phyloP scores from a whole-genome alignment of 495 filamentous ascomycete species.

The Penicillium simplicissimum region DNA sequence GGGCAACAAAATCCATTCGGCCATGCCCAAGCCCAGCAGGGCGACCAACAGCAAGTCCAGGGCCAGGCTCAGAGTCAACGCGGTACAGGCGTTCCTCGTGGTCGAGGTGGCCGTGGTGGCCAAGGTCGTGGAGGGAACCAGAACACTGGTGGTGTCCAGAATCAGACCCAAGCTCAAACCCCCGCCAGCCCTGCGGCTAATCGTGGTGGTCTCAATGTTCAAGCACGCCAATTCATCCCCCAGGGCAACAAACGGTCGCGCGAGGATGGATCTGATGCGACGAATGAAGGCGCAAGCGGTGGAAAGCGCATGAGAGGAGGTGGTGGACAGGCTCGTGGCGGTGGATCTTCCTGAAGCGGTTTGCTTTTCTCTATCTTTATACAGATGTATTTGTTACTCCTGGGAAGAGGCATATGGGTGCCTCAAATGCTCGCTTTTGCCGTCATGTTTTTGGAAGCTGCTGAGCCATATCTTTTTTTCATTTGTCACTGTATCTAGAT shows the following conservation, averaged over 20 bases:
- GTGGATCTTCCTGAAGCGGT: slow-evolving; percentile 14
- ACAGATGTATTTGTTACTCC: slow-evolving; percentile 17
- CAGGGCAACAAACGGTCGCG: slow-evolving; percentile 64
- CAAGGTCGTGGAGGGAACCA: slow-evolving; percentile 52
- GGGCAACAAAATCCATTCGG: slow-evolving; percentile 35
- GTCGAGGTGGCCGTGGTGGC: slow-evolving; percentile 43
- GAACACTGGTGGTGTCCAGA: slow-evolving; percentile 25
- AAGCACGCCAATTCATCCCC: slow-evolving; percentile 63
- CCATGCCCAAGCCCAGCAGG: slow-evolving; percentile 28
- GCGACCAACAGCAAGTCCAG: slow-evolving; percentile 28
- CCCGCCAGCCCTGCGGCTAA: slow-evolving; percentile 26
- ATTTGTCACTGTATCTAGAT: slow-evolving; percentile 24
- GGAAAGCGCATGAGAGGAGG: slow-evolving; percentile 58
- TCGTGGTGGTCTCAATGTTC: slow-evolving; percentile 49
- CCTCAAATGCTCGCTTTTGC: background rate
- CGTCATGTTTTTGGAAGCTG: background rate
- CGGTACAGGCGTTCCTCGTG: slow-evolving; percentile 47
- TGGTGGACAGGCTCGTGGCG: slow-evolving; percentile 39
- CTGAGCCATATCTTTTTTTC: slow-evolving; percentile 2
- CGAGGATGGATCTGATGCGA: slow-evolving; percentile 58
- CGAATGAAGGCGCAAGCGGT: slow-evolving; percentile 37
- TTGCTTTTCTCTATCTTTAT: slow-evolving; percentile 10
- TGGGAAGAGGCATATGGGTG: background rate
- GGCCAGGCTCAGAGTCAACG: slow-evolving; percentile 28
- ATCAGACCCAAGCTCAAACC: slow-evolving; percentile 34